Evolutionary conservation across 345 rosid species (phyloP), one percentile per base, ranked within the genome.

Genomic region (Boechera stricta): DNA sequence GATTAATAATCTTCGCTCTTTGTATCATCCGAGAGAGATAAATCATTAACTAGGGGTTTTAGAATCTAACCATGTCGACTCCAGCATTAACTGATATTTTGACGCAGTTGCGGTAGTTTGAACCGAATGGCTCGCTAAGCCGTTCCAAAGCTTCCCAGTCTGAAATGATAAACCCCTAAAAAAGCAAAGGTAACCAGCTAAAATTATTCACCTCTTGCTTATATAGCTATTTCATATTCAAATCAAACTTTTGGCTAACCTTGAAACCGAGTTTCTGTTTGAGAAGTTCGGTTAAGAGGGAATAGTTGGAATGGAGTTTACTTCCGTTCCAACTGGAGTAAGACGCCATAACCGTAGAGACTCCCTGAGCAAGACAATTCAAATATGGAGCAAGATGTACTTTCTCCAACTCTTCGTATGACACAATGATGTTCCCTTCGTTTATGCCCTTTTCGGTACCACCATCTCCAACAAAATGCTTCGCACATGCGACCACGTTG

Each of bases 401-500:
- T 63, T 74, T 82, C n/a, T 89, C 84, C 71, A 92, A 80, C 5
- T 85, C 90, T 33, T 92, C 87, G 54, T 85, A 63, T 79, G 82
- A 81, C 9, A 52, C 82, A 44, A 86, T 71, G 2, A 93, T 89
- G 82, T 92, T 92, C 77, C 87, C 85, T 87, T 90, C 98, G 56
- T 92, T 85, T 62, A 81, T 75, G 32, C 98, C 98, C 0, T 81
- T 12, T 1, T 85, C 76, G 0, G 98, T 94, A 73, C 98, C 98
- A 57, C 98, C 98, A 74, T 94, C 98, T 16, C 98, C 98, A 58
- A 94, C 91, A 48, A 80, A 94, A 33, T 94, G 96, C 85, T 94
- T 94, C 0, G 98, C 94, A 73, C 98, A 94, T 1, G 97, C 97
- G 0, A 87, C 98, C 76, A 88, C 91, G 3, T 89, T 90, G 49